Percentiles rank a stretch among this genome's conserved stretches.
Conservation (phyloP, 352 stramenopile genomes). For the Thalassiosira mediterranea region DNA sequence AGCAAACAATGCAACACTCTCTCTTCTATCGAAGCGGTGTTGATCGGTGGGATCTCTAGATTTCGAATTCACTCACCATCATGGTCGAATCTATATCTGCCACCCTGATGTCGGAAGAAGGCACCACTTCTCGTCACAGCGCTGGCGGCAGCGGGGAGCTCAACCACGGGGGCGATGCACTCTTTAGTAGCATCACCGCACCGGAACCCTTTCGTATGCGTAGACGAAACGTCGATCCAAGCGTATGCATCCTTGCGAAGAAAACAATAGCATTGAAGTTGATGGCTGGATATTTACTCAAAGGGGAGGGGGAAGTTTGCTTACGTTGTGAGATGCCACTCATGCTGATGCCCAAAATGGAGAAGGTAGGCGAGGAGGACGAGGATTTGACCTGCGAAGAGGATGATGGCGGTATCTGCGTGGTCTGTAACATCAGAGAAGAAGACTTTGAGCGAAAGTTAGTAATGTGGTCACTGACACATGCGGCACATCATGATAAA, state of each 20-base stretch:
- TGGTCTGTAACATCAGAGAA: background rate
- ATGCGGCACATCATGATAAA: background rate
- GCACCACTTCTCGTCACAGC: too few relatives aligned
- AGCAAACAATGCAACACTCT: too few relatives aligned
- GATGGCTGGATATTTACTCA: background rate
- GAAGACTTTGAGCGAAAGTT: background rate
- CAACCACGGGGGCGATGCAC: too few relatives aligned
- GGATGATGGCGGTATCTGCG: background rate
- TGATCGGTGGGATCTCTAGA: too few relatives aligned
- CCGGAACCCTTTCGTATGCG: too few relatives aligned
- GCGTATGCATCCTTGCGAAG: background rate
- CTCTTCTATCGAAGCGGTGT: too few relatives aligned
- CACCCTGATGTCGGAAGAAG: too few relatives aligned
- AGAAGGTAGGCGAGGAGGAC: background rate
- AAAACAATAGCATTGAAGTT: constrained; percentile 1
- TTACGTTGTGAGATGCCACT: background rate
- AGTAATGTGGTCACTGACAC: background rate
- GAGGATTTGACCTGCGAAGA: background rate
- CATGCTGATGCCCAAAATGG: background rate
- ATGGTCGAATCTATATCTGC: too few relatives aligned
- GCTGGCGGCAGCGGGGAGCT: too few relatives aligned
- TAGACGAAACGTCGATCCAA: background rate
- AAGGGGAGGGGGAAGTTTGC: background rate
- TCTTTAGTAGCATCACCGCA: too few relatives aligned
- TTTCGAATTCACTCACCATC: too few relatives aligned